Evolutionary conservation across 345 rosid species (phyloP).

Genomic region (Rhodamnia rubescens): DNA sequence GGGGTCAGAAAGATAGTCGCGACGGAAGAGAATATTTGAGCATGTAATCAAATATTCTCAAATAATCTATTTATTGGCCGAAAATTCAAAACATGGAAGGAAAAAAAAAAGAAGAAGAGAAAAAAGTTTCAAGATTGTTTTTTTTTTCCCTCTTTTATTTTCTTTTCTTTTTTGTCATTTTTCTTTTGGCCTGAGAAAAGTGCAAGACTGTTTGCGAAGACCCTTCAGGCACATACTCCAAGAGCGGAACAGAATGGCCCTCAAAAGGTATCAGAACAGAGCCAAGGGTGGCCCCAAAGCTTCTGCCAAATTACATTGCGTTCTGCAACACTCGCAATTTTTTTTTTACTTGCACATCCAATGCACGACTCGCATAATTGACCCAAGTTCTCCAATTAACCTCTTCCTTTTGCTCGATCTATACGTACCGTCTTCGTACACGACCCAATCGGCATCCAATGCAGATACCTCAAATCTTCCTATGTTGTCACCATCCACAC

Average conservation of each 20-base stretch:
- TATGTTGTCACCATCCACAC: constrained; percentile 7
- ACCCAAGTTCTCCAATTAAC: background rate
- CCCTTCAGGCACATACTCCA: background rate
- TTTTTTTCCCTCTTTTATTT: background rate
- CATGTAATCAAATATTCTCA: background rate
- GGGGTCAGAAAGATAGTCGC: background rate
- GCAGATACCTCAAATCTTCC: background rate
- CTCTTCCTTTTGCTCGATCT: background rate
- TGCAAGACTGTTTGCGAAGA: background rate
- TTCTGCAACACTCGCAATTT: background rate
- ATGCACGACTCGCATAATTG: constrained; percentile 23
- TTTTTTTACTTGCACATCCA: constrained; percentile 14
- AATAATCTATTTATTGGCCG: background rate
- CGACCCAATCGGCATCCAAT: constrained; percentile 30
- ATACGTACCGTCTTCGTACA: background rate
- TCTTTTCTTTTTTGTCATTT: background rate
- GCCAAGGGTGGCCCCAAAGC: background rate
- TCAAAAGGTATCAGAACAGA: background rate
- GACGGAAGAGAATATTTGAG: background rate
- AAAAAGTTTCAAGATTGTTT: background rate
- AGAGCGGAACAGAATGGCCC: background rate
- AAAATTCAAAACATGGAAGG: background rate
- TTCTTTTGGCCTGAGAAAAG: background rate
- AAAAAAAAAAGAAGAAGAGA: background rate
- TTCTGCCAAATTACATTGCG: background rate